Conservation (phyloP, 805 yeast genomes). For the Nakazawaea populi region DNA sequence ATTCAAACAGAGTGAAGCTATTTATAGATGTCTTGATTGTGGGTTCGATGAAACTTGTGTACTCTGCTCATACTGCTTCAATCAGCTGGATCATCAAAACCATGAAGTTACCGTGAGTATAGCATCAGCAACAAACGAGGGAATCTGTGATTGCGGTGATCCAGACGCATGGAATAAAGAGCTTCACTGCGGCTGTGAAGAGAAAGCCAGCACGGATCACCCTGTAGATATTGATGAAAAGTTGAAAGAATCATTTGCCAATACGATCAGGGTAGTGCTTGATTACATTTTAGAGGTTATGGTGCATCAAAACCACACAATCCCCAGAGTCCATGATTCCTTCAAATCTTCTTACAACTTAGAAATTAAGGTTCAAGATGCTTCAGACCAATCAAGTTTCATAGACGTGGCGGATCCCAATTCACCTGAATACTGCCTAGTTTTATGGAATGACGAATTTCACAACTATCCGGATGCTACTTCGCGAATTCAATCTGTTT, state of each 20-base stretch:
- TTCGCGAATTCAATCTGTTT: conserved; percentile 8
- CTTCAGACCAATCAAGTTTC: conserved; percentile 1
- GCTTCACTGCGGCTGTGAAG: conserved; percentile 43
- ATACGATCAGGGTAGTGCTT: conserved; percentile 28
- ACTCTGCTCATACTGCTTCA: conserved; percentile 67
- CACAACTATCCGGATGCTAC: conserved; percentile 39
- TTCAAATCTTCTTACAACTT: conserved; percentile 8
- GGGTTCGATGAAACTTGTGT: conserved; percentile 78
- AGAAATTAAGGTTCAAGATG: background rate
- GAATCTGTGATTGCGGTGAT: conserved; percentile 75
- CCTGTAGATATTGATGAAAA: background rate
- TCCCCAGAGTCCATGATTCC: conserved; percentile 29
- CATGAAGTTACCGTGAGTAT: conserved; percentile 56
- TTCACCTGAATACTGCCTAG: conserved; percentile 34
- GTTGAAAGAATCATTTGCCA: conserved; percentile 17
- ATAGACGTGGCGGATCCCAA: conserved; percentile 25
- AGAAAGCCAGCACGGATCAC: conserved; percentile 3
- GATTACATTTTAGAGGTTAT: conserved; percentile 40
- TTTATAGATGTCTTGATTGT: conserved; percentile 71
- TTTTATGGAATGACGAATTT: conserved; percentile 77
- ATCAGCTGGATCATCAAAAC: conserved; percentile 57
- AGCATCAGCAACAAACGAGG: conserved; percentile 41
- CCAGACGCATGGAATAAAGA: conserved; percentile 51
- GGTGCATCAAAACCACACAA: conserved; percentile 29
- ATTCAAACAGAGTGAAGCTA: conserved; percentile 56